Evolutionary conservation across 805 yeast species (phyloP), one percentile per base, ranked within the genome.

Genomic region (Starmerella ratchasimensis): DNA sequence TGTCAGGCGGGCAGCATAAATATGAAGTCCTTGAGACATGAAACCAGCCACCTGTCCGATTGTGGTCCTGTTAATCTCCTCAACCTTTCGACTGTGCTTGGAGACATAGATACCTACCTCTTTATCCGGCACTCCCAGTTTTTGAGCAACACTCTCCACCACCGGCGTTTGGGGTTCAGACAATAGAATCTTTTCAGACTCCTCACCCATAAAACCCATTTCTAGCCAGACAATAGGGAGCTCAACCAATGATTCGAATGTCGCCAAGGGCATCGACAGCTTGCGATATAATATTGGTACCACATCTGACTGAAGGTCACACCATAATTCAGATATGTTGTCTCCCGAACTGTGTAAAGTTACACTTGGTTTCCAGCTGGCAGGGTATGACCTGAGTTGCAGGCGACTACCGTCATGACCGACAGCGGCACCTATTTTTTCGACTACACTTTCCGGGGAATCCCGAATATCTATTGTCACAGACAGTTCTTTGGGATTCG

Each of bases 211-310:
- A 64, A 44, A 68, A 9, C 81, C 80, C 31, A 72, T 73, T 1
- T 76, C 71, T 29, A 86, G 62, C 88, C 93, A 83, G 37, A 67
- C 66, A 16, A 88, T 63, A 36, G 67, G 72, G 29, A 86, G 59
- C 4, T 72, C 58, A 41, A 72, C 71, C 74, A 82, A 69, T 44
- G 69, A 74, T 57, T 90, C 98, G 50, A 78, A 69, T 44, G 83
- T 93, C 25, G 63, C 67, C 37, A 88, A 61, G 2, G 86, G 73
- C 31, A 84, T 74, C 32, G 74, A 79, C 51, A 90, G 65, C 1
- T 78, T 59, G 52, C 88, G 95, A 54, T 80, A 88, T 46, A 76
- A 76, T 41, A 88, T 69, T 8, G 16, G 25, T 5, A 40, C 27
- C 4, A 38, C 18, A 19, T 35, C 34, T n/a, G 34, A 14, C 4